Evolutionary conservation across 2,329 filamentous ascomycete species (phyloP).

Genomic region (Blastomyces silverae): DNA sequence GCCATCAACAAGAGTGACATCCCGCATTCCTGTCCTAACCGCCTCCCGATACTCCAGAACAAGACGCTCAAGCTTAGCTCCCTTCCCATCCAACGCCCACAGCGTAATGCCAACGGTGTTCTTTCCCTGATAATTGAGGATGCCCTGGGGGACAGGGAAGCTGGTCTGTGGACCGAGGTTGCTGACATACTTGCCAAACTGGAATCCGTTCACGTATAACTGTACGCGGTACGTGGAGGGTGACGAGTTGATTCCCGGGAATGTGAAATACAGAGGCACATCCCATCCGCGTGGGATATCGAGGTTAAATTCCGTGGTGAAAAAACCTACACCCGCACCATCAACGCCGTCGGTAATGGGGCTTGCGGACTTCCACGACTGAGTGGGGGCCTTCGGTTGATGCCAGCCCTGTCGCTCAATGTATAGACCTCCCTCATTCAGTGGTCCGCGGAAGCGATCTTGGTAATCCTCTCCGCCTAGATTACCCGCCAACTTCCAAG

Average conservation of each 20-base stretch:
- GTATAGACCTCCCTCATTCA: conserved; percentile 53
- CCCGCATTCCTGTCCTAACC: conserved; percentile 46
- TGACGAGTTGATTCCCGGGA: conserved; percentile 51
- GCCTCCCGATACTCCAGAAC: conserved; percentile 46
- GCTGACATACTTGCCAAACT: conserved; percentile 61
- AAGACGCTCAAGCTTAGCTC: conserved; percentile 52
- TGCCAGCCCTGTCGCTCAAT: conserved; percentile 52
- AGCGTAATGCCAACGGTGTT: conserved; percentile 64
- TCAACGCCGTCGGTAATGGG: conserved; percentile 37
- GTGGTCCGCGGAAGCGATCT: conserved; percentile 48
- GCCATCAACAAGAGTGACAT: conserved; percentile 43
- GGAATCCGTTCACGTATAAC: conserved; percentile 69
- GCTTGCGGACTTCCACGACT: conserved; percentile 31
- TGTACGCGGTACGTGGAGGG: conserved; percentile 54
- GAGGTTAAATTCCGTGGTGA: conserved; percentile 47
- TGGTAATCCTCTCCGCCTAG: conserved; percentile 51
- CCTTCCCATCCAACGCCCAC: conserved; percentile 57
- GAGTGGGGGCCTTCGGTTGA: conserved; percentile 43
- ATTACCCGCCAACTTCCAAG: conserved; percentile 56
- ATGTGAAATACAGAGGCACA: conserved; percentile 49
- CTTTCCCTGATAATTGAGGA: conserved; percentile 61
- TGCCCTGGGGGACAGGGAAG: conserved; percentile 67
- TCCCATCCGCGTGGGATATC: conserved; percentile 49
- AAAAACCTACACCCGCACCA: conserved; percentile 48
- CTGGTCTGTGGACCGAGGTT: conserved; percentile 67